A percentile compares a stretch with the other conserved stretches of the same genome.
Conservation (phyloP, 352 stramenopile species). For the Phytophthora fragariaefolia region DNA sequence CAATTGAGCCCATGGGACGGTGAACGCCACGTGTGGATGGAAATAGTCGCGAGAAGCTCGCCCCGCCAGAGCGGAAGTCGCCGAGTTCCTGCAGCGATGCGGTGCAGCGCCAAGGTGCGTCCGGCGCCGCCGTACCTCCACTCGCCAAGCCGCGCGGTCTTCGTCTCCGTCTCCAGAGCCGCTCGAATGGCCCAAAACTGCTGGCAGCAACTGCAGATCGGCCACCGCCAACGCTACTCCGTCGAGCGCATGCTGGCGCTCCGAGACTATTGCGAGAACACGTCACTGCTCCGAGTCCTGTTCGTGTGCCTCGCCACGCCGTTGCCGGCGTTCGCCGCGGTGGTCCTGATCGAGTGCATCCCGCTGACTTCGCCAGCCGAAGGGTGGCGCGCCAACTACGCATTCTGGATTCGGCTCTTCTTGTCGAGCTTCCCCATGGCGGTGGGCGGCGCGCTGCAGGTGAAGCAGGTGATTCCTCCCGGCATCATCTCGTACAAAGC, state of each 20-base stretch:
- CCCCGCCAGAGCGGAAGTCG: too few species aligned
- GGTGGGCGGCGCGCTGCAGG: background rate
- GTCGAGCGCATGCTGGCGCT: constrained; percentile 8
- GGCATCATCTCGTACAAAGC: constrained; percentile 8
- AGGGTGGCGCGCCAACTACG: constrained; percentile 30
- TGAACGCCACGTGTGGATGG: too few species aligned
- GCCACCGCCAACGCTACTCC: constrained; percentile 8
- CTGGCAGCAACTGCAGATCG: constrained; percentile 12
- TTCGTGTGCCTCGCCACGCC: constrained; percentile 6
- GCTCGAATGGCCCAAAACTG: background rate
- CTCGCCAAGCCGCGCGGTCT: background rate
- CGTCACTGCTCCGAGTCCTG: constrained; percentile 2
- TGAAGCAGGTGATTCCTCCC: background rate
- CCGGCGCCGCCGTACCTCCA: background rate
- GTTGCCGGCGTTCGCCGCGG: constrained; percentile 13
- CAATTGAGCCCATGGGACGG: too few species aligned
- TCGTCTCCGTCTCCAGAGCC: background rate
- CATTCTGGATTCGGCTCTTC: constrained; percentile 31
- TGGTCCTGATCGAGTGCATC: constrained; percentile 28
- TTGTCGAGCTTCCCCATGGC: constrained; percentile 16
- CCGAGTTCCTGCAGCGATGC: background rate
- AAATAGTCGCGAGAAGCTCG: too few species aligned
- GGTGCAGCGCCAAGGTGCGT: background rate
- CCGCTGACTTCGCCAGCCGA: constrained; percentile 17
- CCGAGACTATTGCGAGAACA: constrained; percentile 12